Evolutionary conservation across 1,284 basidiomycete species (phyloP), one percentile per base, ranked within the genome.

Genomic region (Filobasidium uniguttulatum): DNA sequence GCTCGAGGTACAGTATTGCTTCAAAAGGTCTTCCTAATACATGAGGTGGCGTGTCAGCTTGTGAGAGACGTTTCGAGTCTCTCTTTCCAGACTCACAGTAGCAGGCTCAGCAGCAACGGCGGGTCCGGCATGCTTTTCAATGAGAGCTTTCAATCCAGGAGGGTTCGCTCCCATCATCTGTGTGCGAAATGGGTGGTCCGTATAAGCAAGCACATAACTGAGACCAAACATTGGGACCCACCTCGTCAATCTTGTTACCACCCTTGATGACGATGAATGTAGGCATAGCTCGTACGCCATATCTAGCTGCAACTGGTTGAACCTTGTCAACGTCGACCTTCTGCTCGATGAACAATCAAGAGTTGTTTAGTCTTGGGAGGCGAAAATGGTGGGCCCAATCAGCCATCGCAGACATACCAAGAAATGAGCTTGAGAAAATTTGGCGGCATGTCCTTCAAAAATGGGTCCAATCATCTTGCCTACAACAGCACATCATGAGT

Each of bases 191-290:
- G 31, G 9, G n/a, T n/a, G n/a, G n/a, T 19, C 14, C n/a, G n/a
- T 7, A 22, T 25, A 14, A 40, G 35, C 23, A 14, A 20, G 28
- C 6, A 9, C n/a, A n/a, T n/a, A n/a, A n/a, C n/a, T n/a, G n/a
- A n/a, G n/a, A n/a, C n/a, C 19, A 26, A 17, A 22, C 17, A 20
- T 19, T 10, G 1, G 25, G 26, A 55, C 61, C 50, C 35, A 68
- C 66, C 62, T 68, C 63, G 22, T 60, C 67, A 20, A 70, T 57
- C 48, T 67, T 64, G 25, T 57, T 41, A 7, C 68, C 69, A 44
- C 62, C 67, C 59, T 72, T 72, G 56, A 72, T 47, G 51, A 72
- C 71, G 55, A 72, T 67, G 62, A 73, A 73, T 3, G 72, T 73
- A 3, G 72, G 72, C 71, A 73, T 73, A 12, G 72, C 72, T 7